phyloP scores from a whole-genome alignment of 1,284 basidiomycete species.

The Thecaphora thlaspeos region DNA sequence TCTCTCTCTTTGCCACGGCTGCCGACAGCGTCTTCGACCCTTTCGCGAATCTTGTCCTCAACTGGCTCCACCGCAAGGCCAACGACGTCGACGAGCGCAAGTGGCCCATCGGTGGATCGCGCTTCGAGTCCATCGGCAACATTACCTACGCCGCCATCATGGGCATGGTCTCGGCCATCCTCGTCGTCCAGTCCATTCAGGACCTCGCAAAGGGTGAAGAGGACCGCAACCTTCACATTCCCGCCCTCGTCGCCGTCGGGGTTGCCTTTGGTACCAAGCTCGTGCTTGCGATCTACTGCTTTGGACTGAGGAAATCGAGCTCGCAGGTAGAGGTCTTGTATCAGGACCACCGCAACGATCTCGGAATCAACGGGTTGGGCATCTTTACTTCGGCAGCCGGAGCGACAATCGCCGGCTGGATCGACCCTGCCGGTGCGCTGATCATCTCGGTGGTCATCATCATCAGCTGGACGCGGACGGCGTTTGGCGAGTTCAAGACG shows the following conservation, averaged over 20 bases:
- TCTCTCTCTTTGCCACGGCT: conserved; percentile 84
- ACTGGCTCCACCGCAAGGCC: conserved; percentile 77
- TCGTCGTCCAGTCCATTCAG: conserved; percentile 79
- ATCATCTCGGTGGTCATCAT: conserved; percentile 74
- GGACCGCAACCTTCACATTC: conserved; percentile 72
- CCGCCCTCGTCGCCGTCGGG: conserved; percentile 77
- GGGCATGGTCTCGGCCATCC: conserved; percentile 78
- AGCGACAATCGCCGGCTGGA: conserved; percentile 79
- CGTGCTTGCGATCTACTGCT: conserved; percentile 81
- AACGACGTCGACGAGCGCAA: conserved; percentile 72
- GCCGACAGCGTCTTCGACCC: conserved; percentile 89
- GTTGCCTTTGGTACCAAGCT: conserved; percentile 83
- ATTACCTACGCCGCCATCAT: conserved; percentile 68
- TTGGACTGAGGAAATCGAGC: conserved; percentile 71
- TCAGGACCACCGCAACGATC: conserved; percentile 86
- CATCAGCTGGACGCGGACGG: conserved; percentile 67
- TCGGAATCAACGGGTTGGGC: conserved; percentile 63
- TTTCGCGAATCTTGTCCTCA: conserved; percentile 80
- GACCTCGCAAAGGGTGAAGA: conserved; percentile 67
- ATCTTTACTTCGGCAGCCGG: conserved; percentile 87
- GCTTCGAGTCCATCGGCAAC: conserved; percentile 75
- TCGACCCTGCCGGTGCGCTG: conserved; percentile 78
- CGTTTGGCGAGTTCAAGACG: conserved; percentile 70
- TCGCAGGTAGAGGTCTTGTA: conserved; percentile 90
- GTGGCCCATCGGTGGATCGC: conserved; percentile 88